Base-by-base conservation (phyloP, 345 rosid genomes). In the Gossypium raimondii region DNA sequence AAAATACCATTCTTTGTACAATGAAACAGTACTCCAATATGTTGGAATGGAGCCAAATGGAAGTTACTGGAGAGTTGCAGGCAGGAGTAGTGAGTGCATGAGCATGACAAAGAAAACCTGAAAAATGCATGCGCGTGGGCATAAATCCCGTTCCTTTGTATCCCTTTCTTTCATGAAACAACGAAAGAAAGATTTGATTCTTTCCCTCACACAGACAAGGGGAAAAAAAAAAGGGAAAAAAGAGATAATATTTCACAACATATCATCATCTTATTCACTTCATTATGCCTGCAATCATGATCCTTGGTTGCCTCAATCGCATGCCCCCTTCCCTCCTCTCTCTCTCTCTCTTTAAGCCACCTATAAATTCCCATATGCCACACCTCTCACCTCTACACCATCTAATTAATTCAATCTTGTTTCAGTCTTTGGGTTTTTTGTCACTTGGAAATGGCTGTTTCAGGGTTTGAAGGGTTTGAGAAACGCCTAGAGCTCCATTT, bases 391-490 rank as follows among this genome's bases (percentile, higher is more conserved):
- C 83, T 79, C 77, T 57, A 7, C 75, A 53, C 38, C n/a, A 53
- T 71, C 7, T 9, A 71, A 13, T 9, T 16, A 68, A 58, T 62
- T 47, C 53, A 43, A 34, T 34, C 38, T 34, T 34, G 52, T 12
- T 48, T 48, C 52, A 48, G 14, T 48, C 52, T 48, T 11, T 48
- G 52, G 51, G 52, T 48, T 55, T 22, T 58, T 22, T 6, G 47
- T 44, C 18, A 3, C 17, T 56, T 7, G 13, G 4, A 73, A 77
- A 95, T 95, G 99, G 96, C 98, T 22, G 88, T 81, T 73, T 90
- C 98, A n/a, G 99, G 99, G 2, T 95, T 95, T 78, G 99, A 95
- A 78, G 99, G 99, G 3, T 95, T 93, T 73, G 99, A 95, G 87
- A 95, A 95, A 81, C 85, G 99, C 70, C 87, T 95, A 55, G 98